Conservation (phyloP, 164 flowering plant genomes). For the Liriodendron chinense region DNA sequence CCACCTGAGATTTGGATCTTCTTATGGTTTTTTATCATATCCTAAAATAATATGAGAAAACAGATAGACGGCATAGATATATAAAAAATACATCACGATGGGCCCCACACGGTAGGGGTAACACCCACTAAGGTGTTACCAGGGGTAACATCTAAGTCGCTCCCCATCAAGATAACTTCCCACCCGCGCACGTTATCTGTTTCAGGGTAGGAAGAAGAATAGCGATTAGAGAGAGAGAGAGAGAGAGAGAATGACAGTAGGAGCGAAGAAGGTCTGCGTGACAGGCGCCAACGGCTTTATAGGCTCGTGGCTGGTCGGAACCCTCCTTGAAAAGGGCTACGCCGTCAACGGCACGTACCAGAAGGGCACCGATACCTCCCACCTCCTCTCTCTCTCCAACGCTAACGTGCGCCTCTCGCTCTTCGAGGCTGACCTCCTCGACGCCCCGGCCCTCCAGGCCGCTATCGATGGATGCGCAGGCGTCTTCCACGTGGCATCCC, state of each 20-base stretch:
- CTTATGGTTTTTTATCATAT: too few species aligned
- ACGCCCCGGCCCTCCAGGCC: conserved; percentile 35
- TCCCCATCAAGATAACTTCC: too few species aligned
- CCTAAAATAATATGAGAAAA: too few species aligned
- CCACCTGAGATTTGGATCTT: too few species aligned
- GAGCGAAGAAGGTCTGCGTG: conserved; percentile 45
- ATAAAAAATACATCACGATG: too few species aligned
- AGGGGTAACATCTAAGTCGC: too few species aligned
- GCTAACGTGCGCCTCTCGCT: conserved; percentile 22
- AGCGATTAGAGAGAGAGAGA: too few species aligned
- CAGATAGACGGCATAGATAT: too few species aligned
- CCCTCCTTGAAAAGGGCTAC: conserved; percentile 58
- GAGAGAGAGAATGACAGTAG: conserved; percentile 2
- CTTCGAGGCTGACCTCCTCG: conserved; percentile 54
- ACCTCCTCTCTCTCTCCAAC: conserved; percentile 41
- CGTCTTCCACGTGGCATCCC: conserved; percentile 87
- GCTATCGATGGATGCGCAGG: conserved; percentile 61
- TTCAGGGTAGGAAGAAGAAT: too few species aligned
- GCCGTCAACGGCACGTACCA: conserved; percentile 51
- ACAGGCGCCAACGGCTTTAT: conserved; percentile 91
- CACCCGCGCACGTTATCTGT: too few species aligned
- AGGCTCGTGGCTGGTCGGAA: conserved; percentile 66
- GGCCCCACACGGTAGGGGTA: too few species aligned
- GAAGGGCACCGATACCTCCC: conserved; percentile 60
- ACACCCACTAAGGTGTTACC: too few species aligned